Base-by-base conservation (phyloP, 768 basidiomycete species). In the Auricularia auricula-judae region DNA sequence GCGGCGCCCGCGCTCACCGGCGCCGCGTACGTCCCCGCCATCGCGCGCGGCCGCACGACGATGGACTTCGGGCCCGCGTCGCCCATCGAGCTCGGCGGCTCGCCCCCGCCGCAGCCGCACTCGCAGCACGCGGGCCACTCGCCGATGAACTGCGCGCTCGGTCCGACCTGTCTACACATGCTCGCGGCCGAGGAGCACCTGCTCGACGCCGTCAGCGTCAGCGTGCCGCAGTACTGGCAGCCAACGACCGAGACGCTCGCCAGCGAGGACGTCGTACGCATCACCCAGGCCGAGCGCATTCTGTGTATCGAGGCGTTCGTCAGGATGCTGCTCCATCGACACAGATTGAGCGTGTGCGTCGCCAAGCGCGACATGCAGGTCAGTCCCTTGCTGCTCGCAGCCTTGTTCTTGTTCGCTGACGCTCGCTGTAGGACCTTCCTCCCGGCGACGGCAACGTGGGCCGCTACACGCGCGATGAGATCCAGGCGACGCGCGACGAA, bases 291-390 rank as follows among this genome's bases (percentile, higher is more conserved):
- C 0, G 89, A 91, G 68, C 81, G 93, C 65, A 74, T 96, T 64
- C 86, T 93, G 70, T 94, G 91, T 69, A 84, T 90, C 35, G 91
- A 94, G 72, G 91, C 94, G 70, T 89, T 87, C 70, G 88, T 91
- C 59, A 80, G 91, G 66, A 83, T 96, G 81, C 78, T 97, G 71
- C 92, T 97, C 42, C 87, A 93, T 73, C 83, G 94, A 56, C 91
- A 59, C 18, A 29, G 56, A 29, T 29, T 59, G 16, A 35, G 56
- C 56, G 56, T 59, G 7, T 59, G 56, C 56, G 56, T 59, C 1
- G 56, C 56, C 8, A 59, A 59, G 34, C 56, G 56, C 7, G 56
- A 51, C 47, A 42, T 42, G 39, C 39, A 42, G 39, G 39, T 42
- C 8, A 42, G 39, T 42, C 8, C 8, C 12, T 42, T 7, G 39